phyloP scores from a whole-genome alignment of 805 yeast genomes.

The Cyberlindnera petersonii region DNA sequence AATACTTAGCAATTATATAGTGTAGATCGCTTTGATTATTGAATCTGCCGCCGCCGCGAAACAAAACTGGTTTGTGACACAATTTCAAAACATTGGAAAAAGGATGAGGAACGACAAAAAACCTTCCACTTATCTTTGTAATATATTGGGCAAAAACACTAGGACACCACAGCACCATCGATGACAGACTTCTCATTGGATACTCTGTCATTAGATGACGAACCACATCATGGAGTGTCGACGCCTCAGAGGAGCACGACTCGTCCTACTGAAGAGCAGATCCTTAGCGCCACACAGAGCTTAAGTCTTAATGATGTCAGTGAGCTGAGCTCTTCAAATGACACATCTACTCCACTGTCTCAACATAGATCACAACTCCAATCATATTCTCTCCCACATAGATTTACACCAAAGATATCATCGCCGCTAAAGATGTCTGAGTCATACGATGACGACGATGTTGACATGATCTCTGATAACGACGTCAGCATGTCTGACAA shows the following conservation, averaged over 20 bases:
- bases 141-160: too few relatives aligned
- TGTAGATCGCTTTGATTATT: too few relatives aligned
- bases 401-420: slow-evolving; percentile 8
- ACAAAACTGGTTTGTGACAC: slow-evolving; percentile 5
- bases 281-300: slow-evolving; percentile 8
- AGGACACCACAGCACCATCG: too few relatives aligned
- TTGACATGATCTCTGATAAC: slow-evolving; percentile 2
- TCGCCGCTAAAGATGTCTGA: slow-evolving; percentile 11
- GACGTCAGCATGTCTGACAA: slow-evolving; percentile 8
- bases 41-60: too few relatives aligned
- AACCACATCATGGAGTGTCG: neutral
- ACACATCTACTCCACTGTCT: slow-evolving; percentile 1
- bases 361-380: neutral
- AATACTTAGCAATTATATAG: too few relatives aligned
- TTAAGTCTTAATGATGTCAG: slow-evolving; percentile 7
- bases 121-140: too few relatives aligned
- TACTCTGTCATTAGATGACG: slow-evolving; percentile 5
- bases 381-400: neutral
- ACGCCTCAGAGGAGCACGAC: neutral
- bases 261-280: slow-evolving; percentile 1
- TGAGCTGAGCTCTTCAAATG: neutral
- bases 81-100: slow-evolving; percentile 8
- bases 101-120: too few relatives aligned
- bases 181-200: slow-evolving; percentile 13
- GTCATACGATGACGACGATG: slow-evolving; percentile 6